phyloP scores from a whole-genome alignment of 257 asterid genomes.

The Schizonepeta tenuifolia region DNA sequence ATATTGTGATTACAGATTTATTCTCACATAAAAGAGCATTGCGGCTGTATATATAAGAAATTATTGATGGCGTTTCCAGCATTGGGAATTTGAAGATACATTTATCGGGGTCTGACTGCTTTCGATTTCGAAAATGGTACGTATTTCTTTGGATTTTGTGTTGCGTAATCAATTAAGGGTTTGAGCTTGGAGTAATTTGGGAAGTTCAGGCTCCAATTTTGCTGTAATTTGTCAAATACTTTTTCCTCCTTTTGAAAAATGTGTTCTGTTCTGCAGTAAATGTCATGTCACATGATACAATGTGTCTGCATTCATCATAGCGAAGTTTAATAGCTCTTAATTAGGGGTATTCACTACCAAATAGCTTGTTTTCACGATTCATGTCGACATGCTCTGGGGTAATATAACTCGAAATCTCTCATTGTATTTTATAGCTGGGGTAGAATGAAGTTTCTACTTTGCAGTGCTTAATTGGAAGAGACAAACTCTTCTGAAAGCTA shows the following conservation, averaged over 20 bases:
- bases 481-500: background rate
- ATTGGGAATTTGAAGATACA: conserved; percentile 35
- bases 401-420: background rate
- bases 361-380: background rate
- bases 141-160: conserved; percentile 8
- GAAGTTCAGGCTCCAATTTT: background rate
- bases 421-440: background rate
- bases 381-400: background rate
- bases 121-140: conserved; percentile 40
- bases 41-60: conserved; percentile 8
- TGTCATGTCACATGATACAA: background rate
- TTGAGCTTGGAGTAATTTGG: conserved; percentile 25
- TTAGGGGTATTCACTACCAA: background rate
- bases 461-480: conserved; percentile 2
- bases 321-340: background rate
- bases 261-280: background rate
- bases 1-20: conserved; percentile 16
- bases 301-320: conserved; percentile 12
- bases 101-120: conserved; percentile 43
- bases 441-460: background rate
- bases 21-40: conserved; percentile 8
- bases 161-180: background rate
- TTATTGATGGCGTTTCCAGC: conserved; percentile 35
- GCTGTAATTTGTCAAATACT: background rate
- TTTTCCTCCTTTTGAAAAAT: background rate